phyloP scores from a whole-genome alignment of 1,139 yeast species.

The Pneumocystis carinii region DNA sequence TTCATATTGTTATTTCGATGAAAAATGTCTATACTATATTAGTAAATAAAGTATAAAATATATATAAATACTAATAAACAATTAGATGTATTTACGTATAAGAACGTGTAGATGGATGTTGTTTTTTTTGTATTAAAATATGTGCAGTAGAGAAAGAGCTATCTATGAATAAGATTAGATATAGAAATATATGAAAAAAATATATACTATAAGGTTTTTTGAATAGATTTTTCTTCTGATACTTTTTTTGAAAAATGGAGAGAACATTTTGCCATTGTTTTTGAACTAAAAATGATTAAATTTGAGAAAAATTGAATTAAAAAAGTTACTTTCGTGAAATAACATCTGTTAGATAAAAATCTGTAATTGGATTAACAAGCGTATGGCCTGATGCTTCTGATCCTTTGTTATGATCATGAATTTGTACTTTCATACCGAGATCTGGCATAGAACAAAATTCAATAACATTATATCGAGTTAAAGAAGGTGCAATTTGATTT shows the following conservation, averaged over 20 bases:
- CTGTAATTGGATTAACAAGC: constrained; percentile 41
- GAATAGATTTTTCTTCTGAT: not conserved
- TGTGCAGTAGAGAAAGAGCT: too few relatives aligned
- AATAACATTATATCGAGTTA: constrained; percentile 58
- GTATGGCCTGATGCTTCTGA: constrained; percentile 35
- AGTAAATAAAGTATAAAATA: not conserved
- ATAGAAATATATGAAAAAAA: not conserved
- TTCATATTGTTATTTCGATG: not conserved
- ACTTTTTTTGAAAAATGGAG: constrained; percentile 11
- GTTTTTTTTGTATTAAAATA: too few relatives aligned
- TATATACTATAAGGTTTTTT: not conserved
- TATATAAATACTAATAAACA: not conserved
- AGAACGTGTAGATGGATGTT: too few relatives aligned
- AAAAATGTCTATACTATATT: not conserved
- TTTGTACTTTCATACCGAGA: constrained; percentile 41
- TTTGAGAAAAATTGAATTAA: constrained; percentile 73
- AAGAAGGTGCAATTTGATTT: constrained; percentile 68
- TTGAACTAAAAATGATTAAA: constrained; percentile 21
- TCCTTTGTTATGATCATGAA: constrained; percentile 25
- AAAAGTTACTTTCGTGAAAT: constrained; percentile 61
- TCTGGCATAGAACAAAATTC: constrained; percentile 54
- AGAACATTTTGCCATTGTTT: constrained; percentile 10
- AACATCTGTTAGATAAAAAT: constrained; percentile 80
- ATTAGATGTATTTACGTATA: not conserved
- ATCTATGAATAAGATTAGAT: not conserved